These are phyloP conservation scores for Dissophora globulifera DNA, from an alignment of 192 early-diverging fungal species.

Conservation along the genomic window DNA sequence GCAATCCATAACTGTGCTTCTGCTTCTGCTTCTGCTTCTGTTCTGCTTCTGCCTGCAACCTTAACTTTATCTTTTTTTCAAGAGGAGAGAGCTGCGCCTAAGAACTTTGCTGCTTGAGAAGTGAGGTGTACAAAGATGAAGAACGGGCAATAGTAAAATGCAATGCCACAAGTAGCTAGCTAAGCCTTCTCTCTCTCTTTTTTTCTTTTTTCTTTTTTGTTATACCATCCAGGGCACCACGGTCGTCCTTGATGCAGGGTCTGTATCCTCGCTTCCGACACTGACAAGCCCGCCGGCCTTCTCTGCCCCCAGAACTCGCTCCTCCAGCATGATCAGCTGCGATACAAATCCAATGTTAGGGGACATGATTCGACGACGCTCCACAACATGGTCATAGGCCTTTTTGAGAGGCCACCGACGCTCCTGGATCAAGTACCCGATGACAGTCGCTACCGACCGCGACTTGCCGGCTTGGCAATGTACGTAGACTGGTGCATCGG, in stretches of 20 bases:
- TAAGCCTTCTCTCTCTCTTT: no score
- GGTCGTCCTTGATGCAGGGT: slow-evolving; percentile 19
- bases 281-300: slow-evolving; percentile 37
- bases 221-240: slow-evolving; percentile 28
- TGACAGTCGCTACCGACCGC: slow-evolving; percentile 73
- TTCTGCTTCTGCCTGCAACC: no score
- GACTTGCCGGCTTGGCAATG: slow-evolving; percentile 84
- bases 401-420: slow-evolving; percentile 69
- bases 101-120: no score
- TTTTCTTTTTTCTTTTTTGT: slow-evolving; percentile 1
- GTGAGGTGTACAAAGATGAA: no score
- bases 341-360: slow-evolving; percentile 84
- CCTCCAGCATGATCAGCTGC: slow-evolving; percentile 74
- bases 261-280: slow-evolving; percentile 7
- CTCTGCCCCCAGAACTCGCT: slow-evolving; percentile 59
- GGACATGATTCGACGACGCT: slow-evolving; percentile 71
- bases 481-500: slow-evolving; percentile 69
- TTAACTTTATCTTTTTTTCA: no score
- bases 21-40: no score
- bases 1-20: no score
- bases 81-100: no score
- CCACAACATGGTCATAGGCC: slow-evolving; percentile 74
- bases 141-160: no score
- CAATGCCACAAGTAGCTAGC: no score
- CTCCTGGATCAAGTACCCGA: slow-evolving; percentile 73